phyloP scores from a whole-genome alignment of 2,329 filamentous ascomycete species.

The Thelonectria rubi region DNA sequence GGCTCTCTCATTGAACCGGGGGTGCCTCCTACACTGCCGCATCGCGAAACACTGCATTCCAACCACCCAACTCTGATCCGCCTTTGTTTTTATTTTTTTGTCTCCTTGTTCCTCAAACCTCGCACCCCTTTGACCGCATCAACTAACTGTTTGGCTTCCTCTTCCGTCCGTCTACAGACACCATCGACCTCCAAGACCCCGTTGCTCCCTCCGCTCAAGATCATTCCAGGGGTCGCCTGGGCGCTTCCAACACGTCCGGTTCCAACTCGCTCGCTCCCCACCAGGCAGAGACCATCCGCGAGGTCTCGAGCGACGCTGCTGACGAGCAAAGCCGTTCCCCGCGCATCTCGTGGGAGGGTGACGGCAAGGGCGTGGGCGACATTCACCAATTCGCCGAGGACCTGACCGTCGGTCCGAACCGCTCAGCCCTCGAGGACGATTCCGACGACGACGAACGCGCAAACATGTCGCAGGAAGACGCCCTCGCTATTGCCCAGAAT shows the following conservation, averaged over 20 bases:
- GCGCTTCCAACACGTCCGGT: slow-evolving; percentile 54
- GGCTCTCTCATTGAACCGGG: slow-evolving; percentile 27
- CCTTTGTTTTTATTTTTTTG: slow-evolving; percentile 27
- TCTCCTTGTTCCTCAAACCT: slow-evolving; percentile 25
- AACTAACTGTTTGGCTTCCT: slow-evolving; percentile 33
- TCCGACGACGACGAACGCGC: slow-evolving; percentile 34
- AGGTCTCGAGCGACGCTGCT: slow-evolving; percentile 78
- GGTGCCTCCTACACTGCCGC: slow-evolving; percentile 24
- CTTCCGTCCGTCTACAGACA: slow-evolving; percentile 67
- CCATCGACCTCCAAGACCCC: slow-evolving; percentile 91
- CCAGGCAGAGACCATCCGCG: slow-evolving; percentile 84
- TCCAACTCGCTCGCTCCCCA: slow-evolving; percentile 73
- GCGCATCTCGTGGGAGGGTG: slow-evolving; percentile 62
- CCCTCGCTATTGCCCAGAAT: slow-evolving; percentile 69
- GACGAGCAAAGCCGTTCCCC: slow-evolving; percentile 76
- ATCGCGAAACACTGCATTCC: slow-evolving; percentile 39
- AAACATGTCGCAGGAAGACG: slow-evolving; percentile 62
- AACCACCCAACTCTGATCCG: slow-evolving; percentile 37
- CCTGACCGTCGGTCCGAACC: slow-evolving; percentile 50
- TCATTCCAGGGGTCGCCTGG: slow-evolving; percentile 59
- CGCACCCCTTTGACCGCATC: neutral
- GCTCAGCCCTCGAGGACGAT: slow-evolving; percentile 26
- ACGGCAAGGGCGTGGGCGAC: slow-evolving; percentile 52
- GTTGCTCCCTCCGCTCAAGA: slow-evolving; percentile 84
- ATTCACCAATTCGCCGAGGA: slow-evolving; percentile 58